These are phyloP conservation scores for Fennellomyces sp. DNA, from an alignment of 371 early-diverging fungal genomes.

Conservation along the genomic window DNA sequence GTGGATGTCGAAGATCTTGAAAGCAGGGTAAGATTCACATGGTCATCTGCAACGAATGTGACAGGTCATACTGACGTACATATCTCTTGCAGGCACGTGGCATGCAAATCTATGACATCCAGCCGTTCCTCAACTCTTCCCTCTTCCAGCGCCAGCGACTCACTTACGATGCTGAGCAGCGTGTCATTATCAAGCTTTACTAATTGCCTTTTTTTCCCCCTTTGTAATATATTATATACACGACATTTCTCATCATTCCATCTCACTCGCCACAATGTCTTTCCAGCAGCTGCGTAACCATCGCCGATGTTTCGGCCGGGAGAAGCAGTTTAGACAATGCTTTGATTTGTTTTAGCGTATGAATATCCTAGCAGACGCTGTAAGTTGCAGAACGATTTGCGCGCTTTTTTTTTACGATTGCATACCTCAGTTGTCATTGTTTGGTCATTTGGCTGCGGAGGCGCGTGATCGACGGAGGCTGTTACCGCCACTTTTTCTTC, in stretches of 20 bases:
- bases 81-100: conserved; percentile 40
- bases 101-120: conserved; percentile 66
- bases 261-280: no score
- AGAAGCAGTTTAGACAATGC: conserved; percentile 6
- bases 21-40: conserved; percentile 28
- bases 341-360: conserved; percentile 1
- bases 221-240: conserved; percentile 4
- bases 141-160: conserved; percentile 46
- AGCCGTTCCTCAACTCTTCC: conserved; percentile 59
- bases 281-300: neutral
- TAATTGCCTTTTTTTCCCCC: conserved; percentile 6
- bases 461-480: neutral
- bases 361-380: neutral
- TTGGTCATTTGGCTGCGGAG: neutral
- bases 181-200: conserved; percentile 40
- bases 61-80: neutral
- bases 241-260: no score
- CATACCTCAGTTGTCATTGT: conserved; percentile 3
- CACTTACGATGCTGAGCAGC: conserved; percentile 32
- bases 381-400: no score
- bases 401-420: neutral
- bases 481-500: conserved; percentile 1
- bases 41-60: conserved; percentile 16
- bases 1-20: conserved; percentile 70
- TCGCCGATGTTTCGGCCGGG: neutral